A percentile compares a stretch with the other conserved stretches of the same genome.
Conservation (phyloP, 2,329 filamentous ascomycete genomes). For the Rhynchosporium agropyri region DNA sequence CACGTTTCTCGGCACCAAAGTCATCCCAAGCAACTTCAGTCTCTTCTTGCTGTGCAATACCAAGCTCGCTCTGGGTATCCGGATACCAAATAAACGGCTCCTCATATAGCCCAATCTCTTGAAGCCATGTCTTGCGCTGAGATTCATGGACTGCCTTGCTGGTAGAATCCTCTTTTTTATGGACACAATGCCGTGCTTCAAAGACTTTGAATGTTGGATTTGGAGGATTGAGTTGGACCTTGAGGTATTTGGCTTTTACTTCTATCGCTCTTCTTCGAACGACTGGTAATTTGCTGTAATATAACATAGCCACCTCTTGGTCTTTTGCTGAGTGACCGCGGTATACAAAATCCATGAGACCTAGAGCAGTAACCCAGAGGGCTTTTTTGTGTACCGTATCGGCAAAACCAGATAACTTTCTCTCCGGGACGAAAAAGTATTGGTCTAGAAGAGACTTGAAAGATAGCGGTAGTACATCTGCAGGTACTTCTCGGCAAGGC, state of each 20-base stretch:
- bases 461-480: background rate
- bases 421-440: slow-evolving; percentile 6
- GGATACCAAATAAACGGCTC: slow-evolving; percentile 11
- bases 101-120: slow-evolving; percentile 1
- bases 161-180: background rate
- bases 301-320: background rate
- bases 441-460: slow-evolving; percentile 1
- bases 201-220: background rate
- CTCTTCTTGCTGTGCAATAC: background rate
- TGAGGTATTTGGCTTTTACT: slow-evolving; percentile 14
- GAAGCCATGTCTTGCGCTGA: slow-evolving; percentile 9
- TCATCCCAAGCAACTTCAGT: slow-evolving; percentile 13
- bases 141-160: background rate
- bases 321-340: background rate
- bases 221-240: slow-evolving; percentile 14
- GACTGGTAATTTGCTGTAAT: slow-evolving; percentile 7
- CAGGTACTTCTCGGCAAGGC: slow-evolving; percentile 5
- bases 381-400: slow-evolving; percentile 2
- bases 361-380: slow-evolving; percentile 5
- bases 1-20: slow-evolving; percentile 1
- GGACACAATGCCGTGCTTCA: background rate
- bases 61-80: background rate
- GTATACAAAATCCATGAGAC: background rate
- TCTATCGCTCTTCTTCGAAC: slow-evolving; percentile 11
- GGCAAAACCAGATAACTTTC: background rate